Evolutionary conservation across 192 early-diverging fungal species (phyloP).

Genomic region (Coemansia sp.): DNA sequence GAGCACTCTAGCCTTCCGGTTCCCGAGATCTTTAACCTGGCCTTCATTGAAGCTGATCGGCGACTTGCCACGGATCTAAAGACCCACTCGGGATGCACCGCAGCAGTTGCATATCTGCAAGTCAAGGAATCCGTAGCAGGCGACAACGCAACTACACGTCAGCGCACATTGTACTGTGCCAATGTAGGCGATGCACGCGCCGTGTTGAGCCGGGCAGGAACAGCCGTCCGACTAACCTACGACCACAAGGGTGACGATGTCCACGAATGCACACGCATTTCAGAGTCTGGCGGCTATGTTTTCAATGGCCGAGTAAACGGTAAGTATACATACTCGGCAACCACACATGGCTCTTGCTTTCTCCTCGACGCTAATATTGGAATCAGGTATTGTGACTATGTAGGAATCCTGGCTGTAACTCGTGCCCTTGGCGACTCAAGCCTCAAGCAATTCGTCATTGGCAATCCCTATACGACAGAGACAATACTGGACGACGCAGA

Average conservation of each 20-base stretch:
- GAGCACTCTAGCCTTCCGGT: slow-evolving; percentile 62
- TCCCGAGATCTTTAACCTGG: slow-evolving; percentile 78
- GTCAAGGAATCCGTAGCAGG: slow-evolving; percentile 18
- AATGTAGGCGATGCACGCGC: slow-evolving; percentile 98
- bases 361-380: neutral
- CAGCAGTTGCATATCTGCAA: slow-evolving; percentile 77
- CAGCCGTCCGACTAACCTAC: slow-evolving; percentile 87
- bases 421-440: slow-evolving; percentile 91
- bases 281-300: slow-evolving; percentile 93
- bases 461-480: slow-evolving; percentile 94
- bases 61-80: slow-evolving; percentile 78
- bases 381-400: slow-evolving; percentile 29
- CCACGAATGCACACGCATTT: slow-evolving; percentile 86
- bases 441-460: slow-evolving; percentile 97
- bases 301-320: slow-evolving; percentile 98
- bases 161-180: slow-evolving; percentile 77
- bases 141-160: slow-evolving; percentile 16
- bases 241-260: slow-evolving; percentile 98
- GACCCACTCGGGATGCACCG: slow-evolving; percentile 90
- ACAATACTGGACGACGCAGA: slow-evolving; percentile 76
- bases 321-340: slow-evolving; percentile 24
- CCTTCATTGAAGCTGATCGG: slow-evolving; percentile 83
- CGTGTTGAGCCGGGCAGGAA: slow-evolving; percentile 83
- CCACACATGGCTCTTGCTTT: too few relatives aligned
- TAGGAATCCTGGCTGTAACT: slow-evolving; percentile 91